Evolutionary conservation across 768 basidiomycete genomes (phyloP).

Genomic region (Lactarius pseudohatsudake): DNA sequence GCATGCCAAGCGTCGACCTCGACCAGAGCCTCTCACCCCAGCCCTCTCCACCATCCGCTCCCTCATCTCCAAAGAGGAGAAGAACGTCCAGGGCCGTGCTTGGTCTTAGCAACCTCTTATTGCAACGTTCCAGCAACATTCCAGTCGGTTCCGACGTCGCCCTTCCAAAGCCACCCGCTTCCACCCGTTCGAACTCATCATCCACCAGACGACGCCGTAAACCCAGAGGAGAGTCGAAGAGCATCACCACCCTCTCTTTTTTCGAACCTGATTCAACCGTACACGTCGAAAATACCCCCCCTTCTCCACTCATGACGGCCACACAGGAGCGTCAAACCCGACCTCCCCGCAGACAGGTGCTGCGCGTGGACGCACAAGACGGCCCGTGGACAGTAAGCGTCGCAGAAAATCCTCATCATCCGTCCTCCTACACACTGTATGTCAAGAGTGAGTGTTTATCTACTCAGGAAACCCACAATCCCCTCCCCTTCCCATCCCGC

Average conservation of each 20-base stretch:
- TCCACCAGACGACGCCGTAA: slow-evolving; percentile 41
- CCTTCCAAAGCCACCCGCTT: slow-evolving; percentile 35
- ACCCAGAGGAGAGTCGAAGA: slow-evolving; percentile 40
- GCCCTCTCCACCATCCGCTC: slow-evolving; percentile 33
- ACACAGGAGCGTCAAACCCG: slow-evolving; percentile 33
- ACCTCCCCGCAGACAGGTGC: slow-evolving; percentile 42
- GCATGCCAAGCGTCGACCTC: slow-evolving; percentile 46
- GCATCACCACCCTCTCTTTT: slow-evolving; percentile 44
- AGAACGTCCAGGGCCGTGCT: slow-evolving; percentile 51
- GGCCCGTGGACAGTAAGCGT: slow-evolving; percentile 88
- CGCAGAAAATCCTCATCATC: slow-evolving; percentile 78
- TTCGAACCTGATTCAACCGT: slow-evolving; percentile 41
- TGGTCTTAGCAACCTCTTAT: slow-evolving; percentile 41
- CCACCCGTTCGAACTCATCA: slow-evolving; percentile 42
- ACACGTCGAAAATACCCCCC: slow-evolving; percentile 32
- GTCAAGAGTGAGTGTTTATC: slow-evolving; percentile 73
- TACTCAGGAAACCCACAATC: slow-evolving; percentile 5
- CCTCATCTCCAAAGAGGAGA: slow-evolving; percentile 36
- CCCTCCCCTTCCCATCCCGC: slow-evolving; percentile 27
- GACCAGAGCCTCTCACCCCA: slow-evolving; percentile 36
- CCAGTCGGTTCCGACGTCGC: slow-evolving; percentile 33
- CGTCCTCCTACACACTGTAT: slow-evolving; percentile 76
- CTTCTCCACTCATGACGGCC: slow-evolving; percentile 32
- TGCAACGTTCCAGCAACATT: slow-evolving; percentile 33
- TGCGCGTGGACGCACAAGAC: slow-evolving; percentile 71